Evolutionary conservation across 177 flowering plant species (phyloP), one percentile per base, ranked within the genome.

Genomic region (Vitis hybrid): DNA sequence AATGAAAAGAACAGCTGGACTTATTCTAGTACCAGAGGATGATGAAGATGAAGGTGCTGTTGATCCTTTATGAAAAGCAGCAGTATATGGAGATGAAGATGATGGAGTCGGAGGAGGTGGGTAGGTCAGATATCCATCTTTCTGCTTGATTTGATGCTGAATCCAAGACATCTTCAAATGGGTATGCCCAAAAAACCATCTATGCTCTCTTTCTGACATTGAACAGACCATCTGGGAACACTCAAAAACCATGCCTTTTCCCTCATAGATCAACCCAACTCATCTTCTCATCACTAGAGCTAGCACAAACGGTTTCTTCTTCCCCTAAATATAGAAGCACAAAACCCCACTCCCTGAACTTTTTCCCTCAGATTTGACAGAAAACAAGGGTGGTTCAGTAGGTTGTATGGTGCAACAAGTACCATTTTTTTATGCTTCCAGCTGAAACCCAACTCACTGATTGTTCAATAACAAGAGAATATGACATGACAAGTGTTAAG

Each of bases 1-100:
- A 14, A 87, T 79, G 74, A 88, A 84, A 50, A 88, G 86, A 65
- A 88, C 83, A 57, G 86, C 86, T 1, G 90, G 90, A 45, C 90
- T 88, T 10, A 85, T 85, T 73, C 57, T 85, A 13, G 77, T 64
- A 18, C 86, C 82, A 22, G 84, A 76, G 14, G 87, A 80, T 63
- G 86, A 66, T 14, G 79, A 59, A 10, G 77, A 13, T 45, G 74
- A 15, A 8, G 80, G 16, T 54, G 76, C 66, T 56, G 16, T 16
- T 11, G 76, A 18, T 10, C 63, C 74, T 56, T 13, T 63, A 8
- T 72, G 75, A 48, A 58, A 75, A 45, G 69, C 2, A 31, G 39
- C 50, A 51, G 53, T 6, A 54, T 34, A 69, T 55, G 81, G 72
- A 18, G 74, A 26, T 14, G 79, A 34, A 50, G 63, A 61, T 20